Evolutionary conservation across 2,329 filamentous ascomycete genomes (phyloP).

Genomic region (Hypoxylon sp.): DNA sequence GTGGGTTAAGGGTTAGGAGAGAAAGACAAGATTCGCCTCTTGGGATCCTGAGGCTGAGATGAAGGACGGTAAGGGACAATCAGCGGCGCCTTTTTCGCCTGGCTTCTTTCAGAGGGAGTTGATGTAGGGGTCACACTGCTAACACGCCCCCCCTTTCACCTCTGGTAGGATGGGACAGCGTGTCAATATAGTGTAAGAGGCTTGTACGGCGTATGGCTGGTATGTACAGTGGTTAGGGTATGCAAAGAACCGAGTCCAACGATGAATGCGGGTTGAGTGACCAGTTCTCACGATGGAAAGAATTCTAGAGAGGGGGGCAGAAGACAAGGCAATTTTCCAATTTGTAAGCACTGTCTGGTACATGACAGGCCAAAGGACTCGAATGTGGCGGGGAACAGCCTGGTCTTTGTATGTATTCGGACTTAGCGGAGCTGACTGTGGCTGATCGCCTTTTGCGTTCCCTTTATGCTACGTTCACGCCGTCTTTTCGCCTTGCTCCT

Average conservation of each 20-base stretch:
- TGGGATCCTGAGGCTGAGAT: slow-evolving; percentile 43
- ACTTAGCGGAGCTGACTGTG: slow-evolving; percentile 44
- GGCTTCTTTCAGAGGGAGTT: slow-evolving; percentile 37
- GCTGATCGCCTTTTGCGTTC: slow-evolving; percentile 34
- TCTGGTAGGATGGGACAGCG: slow-evolving; percentile 41
- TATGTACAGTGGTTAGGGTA: slow-evolving; percentile 25
- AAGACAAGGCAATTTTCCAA: slow-evolving; percentile 51
- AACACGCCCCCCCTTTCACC: slow-evolving; percentile 40
- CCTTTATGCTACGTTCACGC: slow-evolving; percentile 42
- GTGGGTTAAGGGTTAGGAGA: slow-evolving; percentile 18
- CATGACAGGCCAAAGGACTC: slow-evolving; percentile 34
- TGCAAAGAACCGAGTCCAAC: slow-evolving; percentile 33
- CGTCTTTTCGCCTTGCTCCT: slow-evolving; percentile 14
- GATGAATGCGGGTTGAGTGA: slow-evolving; percentile 33
- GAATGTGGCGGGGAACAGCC: slow-evolving; percentile 34
- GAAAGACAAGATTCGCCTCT: slow-evolving; percentile 41
- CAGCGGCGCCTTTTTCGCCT: slow-evolving; percentile 44
- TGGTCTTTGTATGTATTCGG: slow-evolving; percentile 35
- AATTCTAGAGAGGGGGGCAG: slow-evolving; percentile 54
- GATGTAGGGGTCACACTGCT: slow-evolving; percentile 39
- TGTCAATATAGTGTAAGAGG: slow-evolving; percentile 41
- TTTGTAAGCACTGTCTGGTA: slow-evolving; percentile 52
- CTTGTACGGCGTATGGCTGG: slow-evolving; percentile 24
- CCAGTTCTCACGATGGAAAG: slow-evolving; percentile 46
- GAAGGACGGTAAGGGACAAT: slow-evolving; percentile 42